Percentiles rank a stretch among this genome's conserved stretches.
Conservation (phyloP, 495 filamentous ascomycete genomes). For the Penicillium silybi region DNA sequence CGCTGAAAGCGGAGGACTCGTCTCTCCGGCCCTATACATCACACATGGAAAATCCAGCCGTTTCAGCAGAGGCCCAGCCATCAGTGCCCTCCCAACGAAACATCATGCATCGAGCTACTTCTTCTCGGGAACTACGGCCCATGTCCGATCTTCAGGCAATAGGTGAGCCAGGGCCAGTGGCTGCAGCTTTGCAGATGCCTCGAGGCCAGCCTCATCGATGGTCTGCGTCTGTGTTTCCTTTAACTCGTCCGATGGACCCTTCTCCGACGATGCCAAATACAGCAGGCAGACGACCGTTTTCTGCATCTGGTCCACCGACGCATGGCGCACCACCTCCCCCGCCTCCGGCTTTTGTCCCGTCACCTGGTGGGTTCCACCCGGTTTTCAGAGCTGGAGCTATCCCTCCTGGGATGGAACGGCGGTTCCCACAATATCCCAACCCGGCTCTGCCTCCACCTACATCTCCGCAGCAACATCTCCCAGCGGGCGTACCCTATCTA, state of each 20-base stretch:
- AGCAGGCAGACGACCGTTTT: conserved; percentile 34
- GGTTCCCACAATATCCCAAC: conserved; percentile 25
- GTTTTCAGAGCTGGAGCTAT: conserved; percentile 22
- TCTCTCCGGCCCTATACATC: conserved; percentile 35
- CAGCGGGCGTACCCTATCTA: conserved; percentile 22
- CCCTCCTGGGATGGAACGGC: conserved; percentile 28
- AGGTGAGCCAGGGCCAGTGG: conserved; percentile 16
- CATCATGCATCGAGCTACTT: conserved; percentile 36
- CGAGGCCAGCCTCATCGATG: conserved; percentile 33
- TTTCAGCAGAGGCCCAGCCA: conserved; percentile 26
- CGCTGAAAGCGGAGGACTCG: conserved; percentile 77
- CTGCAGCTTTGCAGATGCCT: conserved; percentile 20
- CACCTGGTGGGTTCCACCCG: conserved; percentile 29
- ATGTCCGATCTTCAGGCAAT: conserved; percentile 41
- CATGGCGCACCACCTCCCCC: conserved; percentile 25
- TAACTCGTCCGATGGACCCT: conserved; percentile 31
- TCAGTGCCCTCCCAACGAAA: conserved; percentile 22
- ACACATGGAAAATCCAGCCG: conserved; percentile 26
- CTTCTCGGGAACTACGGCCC: conserved; percentile 43
- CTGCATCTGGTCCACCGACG: conserved; percentile 33
- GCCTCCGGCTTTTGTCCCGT: conserved; percentile 27
- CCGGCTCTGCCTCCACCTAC: conserved; percentile 29
- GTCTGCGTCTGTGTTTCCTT: conserved; percentile 35
- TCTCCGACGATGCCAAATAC: conserved; percentile 24
- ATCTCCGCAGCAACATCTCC: conserved; percentile 36